A percentile compares a stretch with the other conserved stretches of the same genome.
Evolutionary conservation across 2,329 filamentous ascomycete genomes (phyloP).

Genomic region (Ascochyta koolunga): DNA sequence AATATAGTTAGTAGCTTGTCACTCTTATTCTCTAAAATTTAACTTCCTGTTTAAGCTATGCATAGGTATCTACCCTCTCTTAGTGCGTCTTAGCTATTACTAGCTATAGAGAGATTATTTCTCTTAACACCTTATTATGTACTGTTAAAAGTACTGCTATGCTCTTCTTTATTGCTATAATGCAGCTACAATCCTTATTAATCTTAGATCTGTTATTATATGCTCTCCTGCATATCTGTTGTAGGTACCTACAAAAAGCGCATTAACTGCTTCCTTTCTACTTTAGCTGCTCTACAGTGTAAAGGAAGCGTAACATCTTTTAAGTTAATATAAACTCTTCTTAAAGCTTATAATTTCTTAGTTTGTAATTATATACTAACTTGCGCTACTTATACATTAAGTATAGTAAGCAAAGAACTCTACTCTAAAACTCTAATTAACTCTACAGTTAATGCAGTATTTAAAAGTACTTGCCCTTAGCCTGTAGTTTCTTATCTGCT

Average conservation of each 20-base stretch:
- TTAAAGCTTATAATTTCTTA: neutral
- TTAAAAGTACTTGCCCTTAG: neutral
- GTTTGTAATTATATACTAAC: conserved; percentile 2
- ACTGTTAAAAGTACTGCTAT: conserved; percentile 3
- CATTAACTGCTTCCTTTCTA: conserved; percentile 1
- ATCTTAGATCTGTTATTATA: neutral
- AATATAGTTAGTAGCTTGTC: conserved; percentile 2
- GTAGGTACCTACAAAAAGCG: conserved; percentile 1
- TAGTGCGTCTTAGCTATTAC: conserved; percentile 2
- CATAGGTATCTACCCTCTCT: conserved; percentile 2
- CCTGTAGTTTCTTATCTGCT: conserved; percentile 1
- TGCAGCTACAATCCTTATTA: conserved; percentile 1
- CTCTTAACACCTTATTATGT: conserved; percentile 1
- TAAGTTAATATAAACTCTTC: conserved; percentile 1
- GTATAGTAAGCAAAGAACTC: neutral
- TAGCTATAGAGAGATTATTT: conserved; percentile 2
- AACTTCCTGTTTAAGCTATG: conserved; percentile 2
- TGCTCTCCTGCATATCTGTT: conserved; percentile 3
- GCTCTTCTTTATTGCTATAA: conserved; percentile 3
- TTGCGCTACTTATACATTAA: conserved; percentile 1
- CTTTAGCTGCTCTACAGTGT: conserved; percentile 1
- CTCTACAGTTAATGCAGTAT: conserved; percentile 1
- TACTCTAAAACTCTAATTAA: conserved; percentile 4
- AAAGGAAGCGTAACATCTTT: conserved; percentile 3
- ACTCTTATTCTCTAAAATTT: conserved; percentile 1